A percentile compares a stretch with the other conserved stretches of the same genome.
Evolutionary conservation across 2,329 filamentous ascomycete species (phyloP).

Genomic region (Fusarium paranaense): DNA sequence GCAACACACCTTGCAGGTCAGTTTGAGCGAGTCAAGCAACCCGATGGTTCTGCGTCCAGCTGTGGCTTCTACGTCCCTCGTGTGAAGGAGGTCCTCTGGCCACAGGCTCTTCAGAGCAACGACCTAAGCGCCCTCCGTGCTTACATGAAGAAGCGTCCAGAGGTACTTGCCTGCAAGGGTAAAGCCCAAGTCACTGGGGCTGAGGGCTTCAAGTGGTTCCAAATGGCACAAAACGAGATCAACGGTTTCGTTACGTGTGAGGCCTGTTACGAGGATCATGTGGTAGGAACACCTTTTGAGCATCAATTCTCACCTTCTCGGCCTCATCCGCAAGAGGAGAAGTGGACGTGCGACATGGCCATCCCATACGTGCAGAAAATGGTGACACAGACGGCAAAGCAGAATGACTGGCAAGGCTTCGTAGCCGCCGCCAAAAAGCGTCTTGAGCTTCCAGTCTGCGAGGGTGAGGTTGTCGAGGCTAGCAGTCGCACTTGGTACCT

Average conservation of each 20-base stretch:
- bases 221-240: constrained; percentile 44
- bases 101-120: constrained; percentile 43
- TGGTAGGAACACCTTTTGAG: constrained; percentile 46
- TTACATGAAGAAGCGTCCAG: constrained; percentile 45
- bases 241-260: constrained; percentile 52
- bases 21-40: constrained; percentile 45
- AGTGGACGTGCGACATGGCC: constrained; percentile 50
- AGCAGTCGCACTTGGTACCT: constrained; percentile 45
- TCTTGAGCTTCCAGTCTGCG: constrained; percentile 43
- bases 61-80: constrained; percentile 48
- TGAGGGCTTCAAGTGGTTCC: constrained; percentile 49
- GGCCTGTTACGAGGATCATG: constrained; percentile 52
- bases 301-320: constrained; percentile 42
- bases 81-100: constrained; percentile 50
- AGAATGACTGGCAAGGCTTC: constrained; percentile 48
- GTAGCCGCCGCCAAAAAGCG: constrained; percentile 37
- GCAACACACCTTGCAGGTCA: constrained; percentile 42
- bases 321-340: constrained; percentile 41
- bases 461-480: constrained; percentile 40
- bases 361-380: constrained; percentile 41
- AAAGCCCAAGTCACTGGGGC: constrained; percentile 22
- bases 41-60: constrained; percentile 46
- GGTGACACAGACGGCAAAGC: constrained; percentile 29
- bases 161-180: constrained; percentile 47
- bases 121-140: constrained; percentile 40